Base-by-base conservation (phyloP, 1,139 yeast genomes). In the Oligophagozyma castellii region DNA sequence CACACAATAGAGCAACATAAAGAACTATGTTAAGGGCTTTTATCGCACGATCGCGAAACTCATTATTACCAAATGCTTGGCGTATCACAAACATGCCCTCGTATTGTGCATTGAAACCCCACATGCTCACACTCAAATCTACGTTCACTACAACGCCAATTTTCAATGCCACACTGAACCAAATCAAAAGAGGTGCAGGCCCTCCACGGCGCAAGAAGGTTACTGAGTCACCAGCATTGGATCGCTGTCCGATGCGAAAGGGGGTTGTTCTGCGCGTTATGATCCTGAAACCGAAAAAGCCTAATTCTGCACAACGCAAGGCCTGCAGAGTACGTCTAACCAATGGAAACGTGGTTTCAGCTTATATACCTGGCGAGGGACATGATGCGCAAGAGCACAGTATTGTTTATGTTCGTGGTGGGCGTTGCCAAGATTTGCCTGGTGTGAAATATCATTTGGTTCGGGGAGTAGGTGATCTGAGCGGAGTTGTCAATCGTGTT, bases 351-450 rank as follows among this genome's bases (percentile, higher is more conserved):
- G 76, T 80, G 29, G 70, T 89, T 12, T 76, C 93, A 30, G 95
- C 95, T 3, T 84, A 86, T 54, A 89, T 92, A 35, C 95, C 96
- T 8, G 99, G 99, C 33, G 96, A 89, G 52, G 98, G 99, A 14
- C 98, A 92, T 57, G 89, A 89, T 50, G 89, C 93, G 24, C 96
- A 89, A 60, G 99, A 92, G 58, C 99, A 92, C 59, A 83, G 93
- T 50, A 93, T 89, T 32, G 96, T 92, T 2, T 70, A 76, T 33
- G 93, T 92, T 2, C 72, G 98, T 55, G 99, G 99, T 15, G 99
- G 98, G 12, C 74, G 95, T 66, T 84, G 84, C 30, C 95, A 86
- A 54, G 99, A 92, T 74, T 66, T 89, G 48, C 98, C 98, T 14
- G 99, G 99, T 67, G 95, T 89, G 27, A 86, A 84, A 54, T 89